phyloP scores from a whole-genome alignment of 345 rosid species.

The Conringia planisiliqua region DNA sequence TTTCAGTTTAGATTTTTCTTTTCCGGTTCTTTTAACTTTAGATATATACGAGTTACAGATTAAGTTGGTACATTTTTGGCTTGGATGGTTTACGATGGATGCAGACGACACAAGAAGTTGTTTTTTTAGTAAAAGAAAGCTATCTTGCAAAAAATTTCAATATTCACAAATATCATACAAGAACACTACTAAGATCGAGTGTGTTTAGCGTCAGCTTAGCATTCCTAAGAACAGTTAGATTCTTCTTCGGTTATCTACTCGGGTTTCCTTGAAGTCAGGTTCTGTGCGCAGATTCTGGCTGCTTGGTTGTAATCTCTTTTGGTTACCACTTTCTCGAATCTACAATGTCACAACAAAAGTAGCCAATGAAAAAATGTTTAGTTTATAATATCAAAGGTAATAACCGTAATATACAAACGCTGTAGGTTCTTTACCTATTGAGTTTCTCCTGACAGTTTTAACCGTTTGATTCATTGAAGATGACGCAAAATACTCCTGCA shows the following conservation, averaged over 20 bases:
- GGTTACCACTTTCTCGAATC: conserved; percentile 49
- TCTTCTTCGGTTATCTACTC: conserved; percentile 70
- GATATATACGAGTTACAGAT: no score
- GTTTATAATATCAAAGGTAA: neutral
- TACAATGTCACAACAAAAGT: neutral
- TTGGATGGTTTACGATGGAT: neutral
- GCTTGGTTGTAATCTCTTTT: conserved; percentile 53
- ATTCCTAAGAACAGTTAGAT: conserved; percentile 43
- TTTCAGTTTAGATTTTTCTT: no score
- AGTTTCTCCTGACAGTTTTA: conserved; percentile 64
- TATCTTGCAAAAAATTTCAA: neutral
- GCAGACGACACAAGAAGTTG: neutral
- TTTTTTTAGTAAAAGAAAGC: neutral
- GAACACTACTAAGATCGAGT: neutral
- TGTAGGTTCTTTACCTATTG: conserved; percentile 45
- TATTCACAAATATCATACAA: conserved; percentile 1
- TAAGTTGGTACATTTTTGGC: neutral
- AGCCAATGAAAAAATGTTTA: neutral
- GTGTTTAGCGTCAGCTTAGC: no score
- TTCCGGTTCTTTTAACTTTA: no score
- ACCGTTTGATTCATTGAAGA: conserved; percentile 82
- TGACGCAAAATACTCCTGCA: conserved; percentile 75
- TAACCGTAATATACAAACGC: neutral
- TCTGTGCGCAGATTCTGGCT: conserved; percentile 39
- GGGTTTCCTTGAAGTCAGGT: conserved; percentile 54